These are phyloP conservation scores for Penicillium crustosum DNA, from an alignment of 2,329 filamentous ascomycete genomes.

Conservation along the genomic window DNA sequence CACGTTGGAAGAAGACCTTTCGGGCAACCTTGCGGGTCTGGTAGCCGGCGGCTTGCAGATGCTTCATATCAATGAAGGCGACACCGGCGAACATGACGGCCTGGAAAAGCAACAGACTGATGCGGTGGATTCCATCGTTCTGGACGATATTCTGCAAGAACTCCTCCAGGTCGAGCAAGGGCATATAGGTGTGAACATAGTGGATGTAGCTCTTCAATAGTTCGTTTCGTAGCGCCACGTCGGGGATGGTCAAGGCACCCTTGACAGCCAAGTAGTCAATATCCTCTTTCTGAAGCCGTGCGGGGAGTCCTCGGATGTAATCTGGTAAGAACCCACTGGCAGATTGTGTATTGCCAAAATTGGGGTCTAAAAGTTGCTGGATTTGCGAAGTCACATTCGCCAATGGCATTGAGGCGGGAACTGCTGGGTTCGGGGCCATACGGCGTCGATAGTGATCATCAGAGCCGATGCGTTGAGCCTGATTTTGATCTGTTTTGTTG, in stretches of 20 bases:
- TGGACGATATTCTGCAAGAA: slow-evolving; percentile 58
- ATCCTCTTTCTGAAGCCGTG: slow-evolving; percentile 76
- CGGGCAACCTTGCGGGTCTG: slow-evolving; percentile 74
- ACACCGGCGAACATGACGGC: slow-evolving; percentile 92
- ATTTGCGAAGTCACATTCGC: slow-evolving; percentile 38
- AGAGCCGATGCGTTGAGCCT: slow-evolving; percentile 49
- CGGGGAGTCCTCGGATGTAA: slow-evolving; percentile 78
- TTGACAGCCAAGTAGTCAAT: slow-evolving; percentile 80
- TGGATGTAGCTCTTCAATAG: slow-evolving; percentile 80
- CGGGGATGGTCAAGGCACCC: slow-evolving; percentile 77
- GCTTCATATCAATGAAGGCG: slow-evolving; percentile 79
- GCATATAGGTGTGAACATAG: slow-evolving; percentile 93
- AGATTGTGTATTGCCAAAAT: slow-evolving; percentile 51
- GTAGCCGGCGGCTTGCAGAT: slow-evolving; percentile 75
- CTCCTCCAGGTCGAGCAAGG: slow-evolving; percentile 69
- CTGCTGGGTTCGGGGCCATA: slow-evolving; percentile 46
- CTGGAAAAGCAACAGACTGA: slow-evolving; percentile 87
- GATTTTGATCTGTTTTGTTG: slow-evolving; percentile 32
- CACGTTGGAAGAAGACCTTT: slow-evolving; percentile 85
- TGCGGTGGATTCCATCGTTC: slow-evolving; percentile 67
- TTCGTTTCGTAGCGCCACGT: slow-evolving; percentile 69
- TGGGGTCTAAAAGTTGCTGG: slow-evolving; percentile 41
- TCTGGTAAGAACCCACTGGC: slow-evolving; percentile 53
- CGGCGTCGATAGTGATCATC: slow-evolving; percentile 45
- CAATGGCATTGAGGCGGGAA: slow-evolving; percentile 41